Base-by-base conservation (phyloP, 2,329 filamentous ascomycete genomes). In the Fusarium redolens region DNA sequence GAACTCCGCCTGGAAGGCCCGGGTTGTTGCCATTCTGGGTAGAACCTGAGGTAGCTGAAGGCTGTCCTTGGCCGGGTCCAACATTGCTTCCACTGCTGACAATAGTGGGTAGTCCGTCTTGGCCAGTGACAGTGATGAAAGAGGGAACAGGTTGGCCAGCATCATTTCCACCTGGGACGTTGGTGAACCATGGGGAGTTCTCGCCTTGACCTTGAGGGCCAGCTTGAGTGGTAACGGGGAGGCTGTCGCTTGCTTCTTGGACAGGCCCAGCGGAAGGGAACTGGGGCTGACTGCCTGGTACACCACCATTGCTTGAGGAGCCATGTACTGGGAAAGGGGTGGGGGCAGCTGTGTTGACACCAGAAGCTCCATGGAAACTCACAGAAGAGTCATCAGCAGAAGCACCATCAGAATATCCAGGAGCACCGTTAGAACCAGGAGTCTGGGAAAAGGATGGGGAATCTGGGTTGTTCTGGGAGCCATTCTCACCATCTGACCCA, bases 61-160 rank as follows among this genome's bases (percentile, higher is more conserved):
- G 65, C 25, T 68, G 70, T 5, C 52, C 60, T 51, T 75, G 69
- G 7, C 47, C 67, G 31, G 68, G 56, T 11, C 65, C 33, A 30
- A 28, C 30, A 13, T 55, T 67, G 37, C 48, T 55, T 22, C 67
- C 68, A 22, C 64, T 69, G 31, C 54, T 70, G 30, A 80, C n/a
- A 14, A 79, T 64, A 22, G 79, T 81, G 17, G 75, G 77, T 18
- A 77, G 68, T 15, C 79, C 79, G 41, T 78, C 76, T 30, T 62
- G 38, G 4, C 76, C 76, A 31, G 65, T 74, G 44, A 75, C 67
- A 17, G 75, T 76, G 47, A 77, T 54, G 41, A 60, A 77, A 44
- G 75, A 68, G 37, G 67, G 51, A 20, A 73, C 50, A 14, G 57
- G 31, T 28, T 69, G 65, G 22, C 48, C 67, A 48, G 44, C 67